Percentiles rank a stretch among this genome's conserved stretches.
phyloP scores from a whole-genome alignment of 192 early-diverging fungal species.

The Pilobolus umbonatus region DNA sequence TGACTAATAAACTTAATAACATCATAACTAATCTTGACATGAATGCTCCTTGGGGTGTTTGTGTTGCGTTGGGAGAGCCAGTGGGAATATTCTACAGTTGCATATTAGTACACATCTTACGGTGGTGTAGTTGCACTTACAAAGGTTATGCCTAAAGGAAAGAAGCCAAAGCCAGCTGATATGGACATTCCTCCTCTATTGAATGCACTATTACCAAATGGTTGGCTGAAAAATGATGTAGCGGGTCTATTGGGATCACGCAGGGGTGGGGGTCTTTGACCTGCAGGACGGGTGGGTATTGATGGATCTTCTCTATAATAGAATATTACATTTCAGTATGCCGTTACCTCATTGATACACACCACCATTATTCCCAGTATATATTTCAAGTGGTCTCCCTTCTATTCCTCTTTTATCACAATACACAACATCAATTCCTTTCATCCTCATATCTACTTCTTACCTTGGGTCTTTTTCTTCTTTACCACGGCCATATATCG shows the following conservation, averaged over 20 bases:
- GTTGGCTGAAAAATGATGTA: slow-evolving; percentile 35
- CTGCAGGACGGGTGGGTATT: slow-evolving; percentile 71
- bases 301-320: slow-evolving; percentile 27
- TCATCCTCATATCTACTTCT: neutral
- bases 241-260: slow-evolving; percentile 50
- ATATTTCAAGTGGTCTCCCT: too few species aligned
- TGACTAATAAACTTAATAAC: slow-evolving; percentile 69
- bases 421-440: neutral
- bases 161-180: slow-evolving; percentile 63
- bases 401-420: neutral
- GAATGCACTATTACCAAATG: slow-evolving; percentile 15
- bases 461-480: slow-evolving; percentile 74
- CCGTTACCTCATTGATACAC: neutral
- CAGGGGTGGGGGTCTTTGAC: slow-evolving; percentile 67
- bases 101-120: neutral
- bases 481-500: slow-evolving; percentile 75
- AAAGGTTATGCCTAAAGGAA: slow-evolving; percentile 66
- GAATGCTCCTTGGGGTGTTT: slow-evolving; percentile 67
- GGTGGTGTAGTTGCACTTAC: slow-evolving; percentile 28
- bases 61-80: slow-evolving; percentile 32
- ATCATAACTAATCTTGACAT: slow-evolving; percentile 79
- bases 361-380: too few species aligned
- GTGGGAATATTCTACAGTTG: slow-evolving; percentile 20
- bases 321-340: neutral
- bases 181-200: slow-evolving; percentile 52